Evolutionary conservation across 768 basidiomycete species (phyloP).

Genomic region (Kwoniella dejecticola): DNA sequence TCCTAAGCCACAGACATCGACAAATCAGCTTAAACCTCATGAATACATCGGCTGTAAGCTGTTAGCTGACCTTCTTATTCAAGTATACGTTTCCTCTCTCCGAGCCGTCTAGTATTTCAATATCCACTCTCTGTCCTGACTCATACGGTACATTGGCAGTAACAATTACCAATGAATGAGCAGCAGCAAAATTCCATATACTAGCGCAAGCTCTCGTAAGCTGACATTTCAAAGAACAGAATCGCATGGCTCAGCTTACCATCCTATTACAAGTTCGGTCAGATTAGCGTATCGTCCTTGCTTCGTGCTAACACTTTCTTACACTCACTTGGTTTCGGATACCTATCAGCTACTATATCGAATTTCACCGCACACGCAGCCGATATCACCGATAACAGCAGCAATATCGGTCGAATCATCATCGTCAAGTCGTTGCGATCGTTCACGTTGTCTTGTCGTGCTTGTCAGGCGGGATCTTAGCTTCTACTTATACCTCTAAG

Average conservation of each 20-base stretch:
- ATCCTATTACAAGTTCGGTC: slow-evolving; percentile 28
- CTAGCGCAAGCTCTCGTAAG: slow-evolving; percentile 60
- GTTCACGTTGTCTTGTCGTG: not conserved
- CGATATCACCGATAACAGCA: slow-evolving; percentile 42
- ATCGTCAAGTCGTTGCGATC: slow-evolving; percentile 15
- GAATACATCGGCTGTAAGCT: not conserved
- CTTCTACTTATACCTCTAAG: too few relatives aligned
- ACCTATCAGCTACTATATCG: slow-evolving; percentile 67
- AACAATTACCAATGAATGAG: slow-evolving; percentile 86
- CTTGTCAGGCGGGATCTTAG: too few relatives aligned
- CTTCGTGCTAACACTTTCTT: too few relatives aligned
- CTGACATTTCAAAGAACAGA: not conserved
- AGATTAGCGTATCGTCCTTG: too few relatives aligned
- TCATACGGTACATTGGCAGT: slow-evolving; percentile 82
- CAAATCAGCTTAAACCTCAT: not conserved
- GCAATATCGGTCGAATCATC: slow-evolving; percentile 25
- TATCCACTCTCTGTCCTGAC: slow-evolving; percentile 76
- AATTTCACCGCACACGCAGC: slow-evolving; percentile 77
- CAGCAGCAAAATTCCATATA: slow-evolving; percentile 91
- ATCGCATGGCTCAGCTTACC: slow-evolving; percentile 38
- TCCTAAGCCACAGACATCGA: slow-evolving; percentile 51
- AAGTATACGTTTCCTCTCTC: slow-evolving; percentile 84
- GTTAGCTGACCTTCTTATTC: slow-evolving; percentile 64
- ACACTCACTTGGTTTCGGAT: slow-evolving; percentile 64
- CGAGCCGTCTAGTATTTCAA: slow-evolving; percentile 90